Evolutionary conservation across 768 basidiomycete species (phyloP).

Genomic region (Steccherinum ochraceum): DNA sequence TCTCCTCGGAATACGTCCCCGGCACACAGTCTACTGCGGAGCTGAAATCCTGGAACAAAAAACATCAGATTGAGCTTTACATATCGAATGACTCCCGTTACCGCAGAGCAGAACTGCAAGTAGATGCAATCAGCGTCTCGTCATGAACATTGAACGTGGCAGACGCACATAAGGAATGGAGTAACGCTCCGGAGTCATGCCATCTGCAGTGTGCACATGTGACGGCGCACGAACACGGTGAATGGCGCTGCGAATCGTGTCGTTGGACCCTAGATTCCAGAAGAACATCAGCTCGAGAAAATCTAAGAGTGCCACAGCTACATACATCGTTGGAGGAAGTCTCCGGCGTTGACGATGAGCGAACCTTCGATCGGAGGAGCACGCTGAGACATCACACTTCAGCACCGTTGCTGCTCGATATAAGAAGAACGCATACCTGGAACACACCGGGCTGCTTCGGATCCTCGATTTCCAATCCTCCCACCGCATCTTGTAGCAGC

Average conservation of each 20-base stretch:
- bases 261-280: slow-evolving; percentile 25
- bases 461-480: slow-evolving; percentile 59
- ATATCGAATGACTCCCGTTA: slow-evolving; percentile 8
- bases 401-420: background rate
- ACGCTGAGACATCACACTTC: slow-evolving; percentile 13
- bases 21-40: slow-evolving; percentile 41
- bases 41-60: slow-evolving; percentile 10
- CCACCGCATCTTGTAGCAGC: slow-evolving; percentile 53
- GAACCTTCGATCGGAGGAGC: slow-evolving; percentile 39
- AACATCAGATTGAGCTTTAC: background rate
- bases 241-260: slow-evolving; percentile 40
- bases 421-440: slow-evolving; percentile 12
- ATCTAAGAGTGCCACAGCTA: no score
- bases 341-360: slow-evolving; percentile 46
- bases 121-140: background rate
- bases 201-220: slow-evolving; percentile 15
- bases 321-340: slow-evolving; percentile 45
- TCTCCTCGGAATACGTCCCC: slow-evolving; percentile 38
- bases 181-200: slow-evolving; percentile 44
- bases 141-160: background rate
- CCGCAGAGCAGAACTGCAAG: slow-evolving; percentile 30
- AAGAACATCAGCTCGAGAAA: slow-evolving; percentile 1
- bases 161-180: slow-evolving; percentile 54
- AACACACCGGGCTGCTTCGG: slow-evolving; percentile 40
- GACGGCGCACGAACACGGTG: slow-evolving; percentile 46